Evolutionary conservation across 2,329 filamentous ascomycete genomes (phyloP).

Genomic region (Dactylellina sp.): DNA sequence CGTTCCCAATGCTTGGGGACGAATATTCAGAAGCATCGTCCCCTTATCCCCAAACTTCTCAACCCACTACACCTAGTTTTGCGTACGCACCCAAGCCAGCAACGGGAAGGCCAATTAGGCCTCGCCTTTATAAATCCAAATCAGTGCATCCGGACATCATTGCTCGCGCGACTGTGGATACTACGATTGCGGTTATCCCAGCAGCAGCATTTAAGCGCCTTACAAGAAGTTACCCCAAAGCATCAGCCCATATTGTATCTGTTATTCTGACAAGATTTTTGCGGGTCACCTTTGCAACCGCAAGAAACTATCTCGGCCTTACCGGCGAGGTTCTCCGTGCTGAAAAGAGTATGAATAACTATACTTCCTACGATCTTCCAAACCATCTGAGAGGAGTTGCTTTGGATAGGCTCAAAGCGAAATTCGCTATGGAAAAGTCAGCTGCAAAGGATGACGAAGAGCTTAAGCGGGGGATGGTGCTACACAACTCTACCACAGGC

Average conservation of each 20-base stretch:
- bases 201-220: slow-evolving; percentile 93
- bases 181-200: slow-evolving; percentile 97
- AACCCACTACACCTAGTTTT: slow-evolving; percentile 63
- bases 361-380: slow-evolving; percentile 89
- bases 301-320: slow-evolving; percentile 91
- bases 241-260: slow-evolving; percentile 96
- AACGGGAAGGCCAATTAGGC: slow-evolving; percentile 56
- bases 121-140: slow-evolving; percentile 67
- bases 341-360: slow-evolving; percentile 92
- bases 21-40: slow-evolving; percentile 59
- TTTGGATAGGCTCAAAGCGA: slow-evolving; percentile 86
- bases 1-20: slow-evolving; percentile 75
- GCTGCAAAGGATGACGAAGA: slow-evolving; percentile 82
- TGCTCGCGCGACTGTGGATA: slow-evolving; percentile 93
- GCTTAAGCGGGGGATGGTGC: slow-evolving; percentile 84
- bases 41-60: slow-evolving; percentile 60
- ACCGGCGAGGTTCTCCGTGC: slow-evolving; percentile 92
- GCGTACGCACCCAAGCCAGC: slow-evolving; percentile 1
- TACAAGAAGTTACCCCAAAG: slow-evolving; percentile 93
- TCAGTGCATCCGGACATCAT: slow-evolving; percentile 97
- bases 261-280: slow-evolving; percentile 95
- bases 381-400: slow-evolving; percentile 88
- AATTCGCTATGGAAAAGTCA: slow-evolving; percentile 87
- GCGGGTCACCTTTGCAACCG: slow-evolving; percentile 91
- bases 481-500: slow-evolving; percentile 79